These are phyloP conservation scores for Ascobolus immersus DNA, from an alignment of 495 filamentous ascomycete species.

Conservation along the genomic window DNA sequence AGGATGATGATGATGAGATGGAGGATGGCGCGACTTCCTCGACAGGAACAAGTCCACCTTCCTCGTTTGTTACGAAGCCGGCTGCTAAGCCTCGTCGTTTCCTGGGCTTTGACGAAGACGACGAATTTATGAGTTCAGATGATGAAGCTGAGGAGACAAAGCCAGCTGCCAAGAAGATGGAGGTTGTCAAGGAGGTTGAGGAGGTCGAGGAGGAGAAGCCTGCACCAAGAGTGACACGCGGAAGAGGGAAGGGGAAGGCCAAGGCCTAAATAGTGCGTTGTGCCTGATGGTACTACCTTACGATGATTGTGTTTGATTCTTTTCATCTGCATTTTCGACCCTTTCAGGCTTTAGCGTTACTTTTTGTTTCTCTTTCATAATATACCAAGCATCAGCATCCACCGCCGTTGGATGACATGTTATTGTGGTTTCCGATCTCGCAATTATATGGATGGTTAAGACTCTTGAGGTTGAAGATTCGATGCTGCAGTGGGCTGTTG, in stretches of 20 bases:
- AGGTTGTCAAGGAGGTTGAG: constrained; percentile 10
- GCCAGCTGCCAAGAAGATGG: constrained; percentile 5
- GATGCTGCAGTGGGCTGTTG: too few species aligned
- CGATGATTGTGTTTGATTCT: too few species aligned
- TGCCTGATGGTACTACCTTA: background rate
- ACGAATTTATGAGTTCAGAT: constrained; percentile 65
- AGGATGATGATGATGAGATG: constrained; percentile 24
- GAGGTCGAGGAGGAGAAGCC: constrained; percentile 10
- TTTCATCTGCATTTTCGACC: background rate
- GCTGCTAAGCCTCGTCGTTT: constrained; percentile 28
- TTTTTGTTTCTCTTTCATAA: too few species aligned
- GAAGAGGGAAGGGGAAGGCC: constrained; percentile 11
- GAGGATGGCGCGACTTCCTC: background rate
- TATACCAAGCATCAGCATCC: too few species aligned
- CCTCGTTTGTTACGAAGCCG: constrained; percentile 12
- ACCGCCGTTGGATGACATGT: too few species aligned
- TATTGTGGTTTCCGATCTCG: too few species aligned
- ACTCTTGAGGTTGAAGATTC: too few species aligned
- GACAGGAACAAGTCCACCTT: constrained; percentile 26
- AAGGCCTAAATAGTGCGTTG: constrained; percentile 7
- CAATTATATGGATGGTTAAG: too few species aligned
- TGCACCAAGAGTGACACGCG: constrained; percentile 6
- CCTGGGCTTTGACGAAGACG: constrained; percentile 74
- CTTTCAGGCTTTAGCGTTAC: background rate
- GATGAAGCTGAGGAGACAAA: constrained; percentile 12